Evolutionary conservation across 345 rosid genomes (phyloP), one percentile per base, ranked within the genome.

Genomic region (Raphanus raphanistrum): DNA sequence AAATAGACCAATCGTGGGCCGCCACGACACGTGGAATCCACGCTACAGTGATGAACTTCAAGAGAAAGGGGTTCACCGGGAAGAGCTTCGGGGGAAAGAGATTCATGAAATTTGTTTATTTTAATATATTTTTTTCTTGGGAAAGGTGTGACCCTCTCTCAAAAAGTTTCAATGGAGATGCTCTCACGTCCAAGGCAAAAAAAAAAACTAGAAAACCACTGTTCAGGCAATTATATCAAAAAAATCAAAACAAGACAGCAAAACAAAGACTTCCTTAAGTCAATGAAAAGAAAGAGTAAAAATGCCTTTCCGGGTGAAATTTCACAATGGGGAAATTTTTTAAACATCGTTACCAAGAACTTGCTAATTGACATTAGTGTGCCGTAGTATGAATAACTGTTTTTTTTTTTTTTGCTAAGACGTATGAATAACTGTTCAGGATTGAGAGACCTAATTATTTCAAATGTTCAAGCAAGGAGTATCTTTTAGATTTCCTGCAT

Each of bases 211-310:
- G 21, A 21, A 21, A 21, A 21, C 21, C 21, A 21, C 43, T 36
- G 43, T 8, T 36, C 11, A 0, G 0, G 79, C 31, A 13, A 60
- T 48, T 67, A 43, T 33, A 15, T 63, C 70, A 21, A 60, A 52
- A 38, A 68, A 68, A 31, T 4, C 10, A 21, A 15, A 29, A 15
- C 0, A 5, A 17, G 15, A 70, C 57, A 4, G 68, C 43, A 26
- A 31, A 45, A 2, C 8, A 28, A 33, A 33, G 58, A 58, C 66
- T 4, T 57, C 10, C 11, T 55, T 8, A 57, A 77, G 76, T 66
- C 72, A 58, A 57, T 63, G 68, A 26, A 31, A 71, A 57, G 60
- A 31, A 64, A 0, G 60, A 65, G 60, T 55, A 21, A 21, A 52
- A 55, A 69, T 50, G 50, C 27, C 8, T 63, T 16, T 36, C 45